These are phyloP conservation scores for Coniella vitis DNA, from an alignment of 2,329 filamentous ascomycete genomes.

Conservation along the genomic window DNA sequence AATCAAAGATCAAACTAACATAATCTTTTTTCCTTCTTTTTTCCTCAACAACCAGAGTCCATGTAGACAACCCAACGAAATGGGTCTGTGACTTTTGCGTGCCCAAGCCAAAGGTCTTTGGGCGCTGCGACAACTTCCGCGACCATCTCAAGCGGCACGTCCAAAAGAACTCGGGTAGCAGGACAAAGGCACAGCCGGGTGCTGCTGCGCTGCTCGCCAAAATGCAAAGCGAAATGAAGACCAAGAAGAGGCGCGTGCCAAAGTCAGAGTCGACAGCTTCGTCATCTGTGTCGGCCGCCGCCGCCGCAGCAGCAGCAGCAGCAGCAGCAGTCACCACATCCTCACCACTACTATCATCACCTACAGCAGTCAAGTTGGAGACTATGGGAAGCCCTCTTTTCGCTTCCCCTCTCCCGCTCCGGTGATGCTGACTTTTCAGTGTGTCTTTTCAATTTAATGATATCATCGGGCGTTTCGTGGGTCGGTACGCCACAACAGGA, in stretches of 20 bases:
- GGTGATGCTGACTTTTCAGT: too few relatives aligned
- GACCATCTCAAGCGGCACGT: conserved; percentile 15
- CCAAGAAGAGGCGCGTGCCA: conserved; percentile 9
- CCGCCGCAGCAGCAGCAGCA: background rate
- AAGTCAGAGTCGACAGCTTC: background rate
- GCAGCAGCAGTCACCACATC: background rate
- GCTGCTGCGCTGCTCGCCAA: conserved; percentile 11
- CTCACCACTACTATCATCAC: background rate
- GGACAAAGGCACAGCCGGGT: conserved; percentile 7
- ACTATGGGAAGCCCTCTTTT: background rate
- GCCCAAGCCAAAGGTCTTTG: conserved; percentile 10
- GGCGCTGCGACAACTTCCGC: conserved; percentile 11
- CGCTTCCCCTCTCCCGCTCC: background rate
- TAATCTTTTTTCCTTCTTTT: background rate
- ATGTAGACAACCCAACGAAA: conserved; percentile 9
- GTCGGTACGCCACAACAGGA: too few relatives aligned
- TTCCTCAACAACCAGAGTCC: background rate
- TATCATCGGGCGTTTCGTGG: too few relatives aligned
- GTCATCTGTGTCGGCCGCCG: background rate
- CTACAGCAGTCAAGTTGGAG: background rate
- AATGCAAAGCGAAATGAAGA: conserved; percentile 14
- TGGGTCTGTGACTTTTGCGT: conserved; percentile 14
- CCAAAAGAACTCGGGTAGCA: conserved; percentile 11
- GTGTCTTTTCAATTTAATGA: too few relatives aligned
- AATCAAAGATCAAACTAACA: background rate